Conservation (phyloP, 257 asterid species). For the Capsicum rhomboideum region DNA sequence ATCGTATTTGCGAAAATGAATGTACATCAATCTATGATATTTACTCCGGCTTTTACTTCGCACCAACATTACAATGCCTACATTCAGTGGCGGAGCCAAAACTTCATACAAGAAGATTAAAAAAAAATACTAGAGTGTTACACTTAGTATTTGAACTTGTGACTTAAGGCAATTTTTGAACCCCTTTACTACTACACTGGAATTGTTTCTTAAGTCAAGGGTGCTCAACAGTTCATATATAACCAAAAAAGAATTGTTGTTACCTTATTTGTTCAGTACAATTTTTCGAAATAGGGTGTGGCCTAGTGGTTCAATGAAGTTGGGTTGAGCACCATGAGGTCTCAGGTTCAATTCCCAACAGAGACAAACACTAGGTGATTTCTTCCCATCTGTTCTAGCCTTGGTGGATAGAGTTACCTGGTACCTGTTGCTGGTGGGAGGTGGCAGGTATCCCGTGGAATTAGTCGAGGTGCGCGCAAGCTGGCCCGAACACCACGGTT, state of each 20-base stretch:
- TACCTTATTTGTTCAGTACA: background rate
- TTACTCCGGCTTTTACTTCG: background rate
- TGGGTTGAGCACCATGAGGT: too few relatives aligned
- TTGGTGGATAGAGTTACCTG: too few relatives aligned
- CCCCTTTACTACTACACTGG: background rate
- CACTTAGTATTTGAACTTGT: background rate
- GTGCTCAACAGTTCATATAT: background rate
- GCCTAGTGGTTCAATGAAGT: too few relatives aligned
- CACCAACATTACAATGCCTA: background rate
- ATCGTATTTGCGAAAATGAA: background rate
- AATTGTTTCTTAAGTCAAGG: background rate
- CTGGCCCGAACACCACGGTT: too few relatives aligned
- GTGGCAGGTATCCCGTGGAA: too few relatives aligned
- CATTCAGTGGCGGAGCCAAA: background rate
- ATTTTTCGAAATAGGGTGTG: too few relatives aligned
- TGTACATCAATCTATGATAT: background rate
- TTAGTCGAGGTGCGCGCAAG: too few relatives aligned
- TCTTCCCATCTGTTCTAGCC: too few relatives aligned
- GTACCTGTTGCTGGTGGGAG: too few relatives aligned
- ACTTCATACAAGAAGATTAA: background rate
- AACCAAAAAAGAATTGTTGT: background rate
- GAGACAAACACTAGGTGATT: too few relatives aligned
- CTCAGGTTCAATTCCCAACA: too few relatives aligned
- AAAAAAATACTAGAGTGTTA: background rate
- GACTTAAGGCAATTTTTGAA: background rate